Evolutionary conservation across 1,284 basidiomycete genomes (phyloP).

Genomic region (Moesziomyces aphidis): DNA sequence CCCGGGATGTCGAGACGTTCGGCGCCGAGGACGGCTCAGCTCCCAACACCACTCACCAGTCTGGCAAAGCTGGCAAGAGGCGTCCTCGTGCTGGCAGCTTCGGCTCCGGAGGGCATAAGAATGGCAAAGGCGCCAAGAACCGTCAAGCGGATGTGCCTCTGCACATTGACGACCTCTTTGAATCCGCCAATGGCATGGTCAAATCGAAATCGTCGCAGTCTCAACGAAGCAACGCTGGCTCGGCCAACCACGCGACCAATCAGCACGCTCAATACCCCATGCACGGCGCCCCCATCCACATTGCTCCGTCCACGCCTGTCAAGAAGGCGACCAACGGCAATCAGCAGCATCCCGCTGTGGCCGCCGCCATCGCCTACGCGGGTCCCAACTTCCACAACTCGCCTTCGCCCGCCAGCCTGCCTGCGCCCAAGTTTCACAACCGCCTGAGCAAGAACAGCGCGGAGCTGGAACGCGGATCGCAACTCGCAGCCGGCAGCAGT

Average conservation of each 20-base stretch:
- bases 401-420: conserved; percentile 59
- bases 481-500: conserved; percentile 33
- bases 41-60: conserved; percentile 8
- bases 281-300: conserved; percentile 43
- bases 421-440: conserved; percentile 56
- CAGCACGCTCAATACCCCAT: conserved; percentile 24
- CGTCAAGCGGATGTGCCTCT: conserved; percentile 36
- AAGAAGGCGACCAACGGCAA: conserved; percentile 35
- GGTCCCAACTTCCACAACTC: conserved; percentile 65
- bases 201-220: conserved; percentile 30
- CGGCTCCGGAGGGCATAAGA: conserved; percentile 29
- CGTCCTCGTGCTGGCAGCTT: conserved; percentile 44
- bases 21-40: conserved; percentile 28
- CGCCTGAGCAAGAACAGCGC: conserved; percentile 41
- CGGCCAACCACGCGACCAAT: conserved; percentile 5
- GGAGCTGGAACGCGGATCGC: conserved; percentile 28
- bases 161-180: conserved; percentile 51
- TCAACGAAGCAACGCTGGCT: conserved; percentile 16
- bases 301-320: conserved; percentile 40
- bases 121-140: conserved; percentile 24
- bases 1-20: conserved; percentile 55
- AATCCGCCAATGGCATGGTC: conserved; percentile 21
- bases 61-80: conserved; percentile 27
- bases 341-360: conserved; percentile 37
- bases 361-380: conserved; percentile 54